phyloP scores from a whole-genome alignment of 495 filamentous ascomycete genomes.

The Podospora fimiseda region DNA sequence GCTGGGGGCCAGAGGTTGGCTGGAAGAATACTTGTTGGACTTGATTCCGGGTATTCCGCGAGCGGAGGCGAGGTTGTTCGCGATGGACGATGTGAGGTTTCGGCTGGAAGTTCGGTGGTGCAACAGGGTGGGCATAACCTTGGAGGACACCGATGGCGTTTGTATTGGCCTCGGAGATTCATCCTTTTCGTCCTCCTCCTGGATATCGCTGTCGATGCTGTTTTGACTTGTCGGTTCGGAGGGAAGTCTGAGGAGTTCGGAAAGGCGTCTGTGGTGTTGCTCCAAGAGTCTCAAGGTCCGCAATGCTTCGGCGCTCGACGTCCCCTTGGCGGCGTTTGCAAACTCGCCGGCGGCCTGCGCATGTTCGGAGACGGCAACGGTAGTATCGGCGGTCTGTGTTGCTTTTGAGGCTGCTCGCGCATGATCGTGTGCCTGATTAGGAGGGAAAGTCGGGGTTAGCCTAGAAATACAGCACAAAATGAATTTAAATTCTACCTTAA shows the following conservation, averaged over 20 bases:
- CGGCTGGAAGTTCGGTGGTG: constrained; percentile 48
- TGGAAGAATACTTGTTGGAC: constrained; percentile 54
- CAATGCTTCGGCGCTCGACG: constrained; percentile 73
- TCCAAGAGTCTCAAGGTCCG: constrained; percentile 80
- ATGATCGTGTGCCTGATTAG: constrained; percentile 57
- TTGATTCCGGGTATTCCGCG: constrained; percentile 87
- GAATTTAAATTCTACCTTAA: constrained; percentile 28
- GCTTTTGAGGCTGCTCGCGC: constrained; percentile 71
- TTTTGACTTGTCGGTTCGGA: constrained; percentile 50
- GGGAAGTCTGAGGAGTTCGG: constrained; percentile 68
- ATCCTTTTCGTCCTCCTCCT: constrained; percentile 35
- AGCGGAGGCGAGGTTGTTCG: constrained; percentile 83
- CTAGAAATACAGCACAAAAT: constrained; percentile 6
- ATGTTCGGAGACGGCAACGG: constrained; percentile 78
- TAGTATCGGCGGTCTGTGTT: constrained; percentile 66
- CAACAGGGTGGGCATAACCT: constrained; percentile 35
- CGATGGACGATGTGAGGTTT: constrained; percentile 77
- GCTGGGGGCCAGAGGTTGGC: constrained; percentile 60
- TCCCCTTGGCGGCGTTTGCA: constrained; percentile 68
- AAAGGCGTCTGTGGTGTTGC: constrained; percentile 73
- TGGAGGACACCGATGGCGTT: constrained; percentile 16
- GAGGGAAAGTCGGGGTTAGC: neutral
- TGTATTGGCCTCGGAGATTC: constrained; percentile 7
- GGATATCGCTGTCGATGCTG: constrained; percentile 28
- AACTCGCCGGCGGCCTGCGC: constrained; percentile 86